phyloP scores from a whole-genome alignment of 2,329 filamentous ascomycete genomes.

The Trichoderma sp. region DNA sequence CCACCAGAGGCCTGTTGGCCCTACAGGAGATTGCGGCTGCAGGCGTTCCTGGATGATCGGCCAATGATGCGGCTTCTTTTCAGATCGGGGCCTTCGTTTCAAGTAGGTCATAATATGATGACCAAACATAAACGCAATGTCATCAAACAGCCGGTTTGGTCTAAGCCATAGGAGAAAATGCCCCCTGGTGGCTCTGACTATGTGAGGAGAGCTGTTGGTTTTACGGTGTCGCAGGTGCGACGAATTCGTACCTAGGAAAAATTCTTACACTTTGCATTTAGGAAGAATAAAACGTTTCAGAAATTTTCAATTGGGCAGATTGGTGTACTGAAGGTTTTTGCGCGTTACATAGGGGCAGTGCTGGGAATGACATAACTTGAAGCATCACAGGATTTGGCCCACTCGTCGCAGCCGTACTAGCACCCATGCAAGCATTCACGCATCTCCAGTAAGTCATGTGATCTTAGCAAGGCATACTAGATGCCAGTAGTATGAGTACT shows the following conservation, averaged over 20 bases:
- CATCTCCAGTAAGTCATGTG: slow-evolving; percentile 30
- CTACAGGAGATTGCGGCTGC: slow-evolving; percentile 5
- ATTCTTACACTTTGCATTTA: not conserved
- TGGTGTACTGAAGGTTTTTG: not conserved
- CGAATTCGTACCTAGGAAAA: too few species aligned
- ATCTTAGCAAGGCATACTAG: not conserved
- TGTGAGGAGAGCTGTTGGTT: not conserved
- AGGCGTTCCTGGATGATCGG: not conserved
- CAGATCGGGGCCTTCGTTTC: not conserved
- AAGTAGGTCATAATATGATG: not conserved
- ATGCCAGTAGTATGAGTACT: not conserved
- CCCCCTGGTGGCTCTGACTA: slow-evolving; percentile 4
- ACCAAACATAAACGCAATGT: slow-evolving; percentile 26
- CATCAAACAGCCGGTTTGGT: slow-evolving; percentile 30
- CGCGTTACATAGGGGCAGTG: not conserved
- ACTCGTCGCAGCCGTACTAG: not conserved
- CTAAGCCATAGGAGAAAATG: slow-evolving; percentile 4
- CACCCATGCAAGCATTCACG: slow-evolving; percentile 29
- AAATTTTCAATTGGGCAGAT: not conserved
- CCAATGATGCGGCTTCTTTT: slow-evolving; percentile 7
- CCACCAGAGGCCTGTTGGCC: not conserved
- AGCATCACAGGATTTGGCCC: slow-evolving; percentile 10
- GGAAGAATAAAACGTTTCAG: not conserved
- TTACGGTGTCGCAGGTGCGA: too few species aligned
- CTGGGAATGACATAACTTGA: not conserved